Evolutionary conservation across 2,329 filamentous ascomycete genomes (phyloP).

Genomic region (Talaromyces sp.): DNA sequence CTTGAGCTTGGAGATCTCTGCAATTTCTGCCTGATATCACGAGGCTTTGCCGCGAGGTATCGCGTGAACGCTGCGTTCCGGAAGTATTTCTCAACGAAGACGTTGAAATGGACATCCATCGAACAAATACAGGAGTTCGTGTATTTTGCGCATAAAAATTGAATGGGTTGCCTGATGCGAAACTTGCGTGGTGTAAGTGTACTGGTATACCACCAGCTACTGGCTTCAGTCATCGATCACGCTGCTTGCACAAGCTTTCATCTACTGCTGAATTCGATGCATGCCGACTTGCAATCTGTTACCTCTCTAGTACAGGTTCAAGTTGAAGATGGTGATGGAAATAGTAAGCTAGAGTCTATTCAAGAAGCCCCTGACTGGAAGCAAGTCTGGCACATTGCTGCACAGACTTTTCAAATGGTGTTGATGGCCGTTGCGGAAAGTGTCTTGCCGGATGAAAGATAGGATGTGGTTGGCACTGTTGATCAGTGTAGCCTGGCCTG

Average conservation of each 20-base stretch:
- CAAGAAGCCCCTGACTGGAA: not conserved
- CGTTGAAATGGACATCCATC: not conserved
- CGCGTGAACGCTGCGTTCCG: not conserved
- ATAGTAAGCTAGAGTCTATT: not conserved
- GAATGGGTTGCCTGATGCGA: slow-evolving; percentile 1
- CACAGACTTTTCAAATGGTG: slow-evolving; percentile 3
- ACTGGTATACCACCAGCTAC: not conserved
- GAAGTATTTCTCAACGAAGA: slow-evolving; percentile 3
- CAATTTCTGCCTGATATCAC: slow-evolving; percentile 1
- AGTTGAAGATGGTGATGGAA: not conserved
- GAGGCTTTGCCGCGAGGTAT: not conserved
- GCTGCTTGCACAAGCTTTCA: slow-evolving; percentile 3
- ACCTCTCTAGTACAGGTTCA: not conserved
- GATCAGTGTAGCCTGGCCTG: slow-evolving; percentile 4
- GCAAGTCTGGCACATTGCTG: slow-evolving; percentile 4
- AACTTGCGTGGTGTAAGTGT: not conserved
- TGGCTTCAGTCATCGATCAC: not conserved
- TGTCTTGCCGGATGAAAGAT: not conserved
- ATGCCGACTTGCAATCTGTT: slow-evolving; percentile 5
- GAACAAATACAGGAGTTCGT: slow-evolving; percentile 6
- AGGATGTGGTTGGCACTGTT: not conserved
- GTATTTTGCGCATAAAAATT: not conserved
- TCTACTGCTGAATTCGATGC: slow-evolving; percentile 1
- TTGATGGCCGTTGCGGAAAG: not conserved
- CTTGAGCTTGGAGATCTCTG: not conserved